These are phyloP conservation scores for Schoenoplectus tabernaemontani DNA, from an alignment of 202 grass and related monocot species.

Conservation along the genomic window DNA sequence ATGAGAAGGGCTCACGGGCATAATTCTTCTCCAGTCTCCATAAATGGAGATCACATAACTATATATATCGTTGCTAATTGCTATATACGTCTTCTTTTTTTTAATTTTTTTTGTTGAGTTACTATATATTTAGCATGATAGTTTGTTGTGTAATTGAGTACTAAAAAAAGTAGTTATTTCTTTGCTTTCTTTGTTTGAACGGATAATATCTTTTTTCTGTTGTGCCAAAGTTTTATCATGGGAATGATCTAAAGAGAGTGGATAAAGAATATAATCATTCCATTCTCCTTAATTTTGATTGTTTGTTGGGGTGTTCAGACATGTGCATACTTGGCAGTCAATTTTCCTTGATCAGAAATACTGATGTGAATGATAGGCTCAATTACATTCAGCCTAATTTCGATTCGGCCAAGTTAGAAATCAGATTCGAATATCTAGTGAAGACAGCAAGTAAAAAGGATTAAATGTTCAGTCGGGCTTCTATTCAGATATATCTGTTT, in stretches of 20 bases:
- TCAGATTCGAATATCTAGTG: too few relatives aligned
- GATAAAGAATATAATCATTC: not conserved
- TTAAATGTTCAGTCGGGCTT: too few relatives aligned
- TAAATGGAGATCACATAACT: not conserved
- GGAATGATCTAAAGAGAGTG: not conserved
- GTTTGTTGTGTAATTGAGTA: not conserved
- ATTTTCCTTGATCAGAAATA: too few relatives aligned
- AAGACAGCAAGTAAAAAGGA: too few relatives aligned
- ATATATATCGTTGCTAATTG: too few relatives aligned
- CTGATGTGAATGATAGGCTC: too few relatives aligned
- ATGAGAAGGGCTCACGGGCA: not conserved
- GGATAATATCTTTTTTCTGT: not conserved
- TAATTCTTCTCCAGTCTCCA: not conserved
- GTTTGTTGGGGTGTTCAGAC: too few relatives aligned
- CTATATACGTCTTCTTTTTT: not conserved
- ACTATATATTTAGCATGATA: too few relatives aligned
- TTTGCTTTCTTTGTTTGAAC: not conserved
- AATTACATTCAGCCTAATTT: too few relatives aligned
- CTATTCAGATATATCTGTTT: too few relatives aligned
- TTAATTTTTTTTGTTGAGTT: not conserved
- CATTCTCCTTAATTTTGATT: not conserved
- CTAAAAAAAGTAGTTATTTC: not conserved
- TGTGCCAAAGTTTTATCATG: not conserved
- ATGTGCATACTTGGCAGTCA: too few relatives aligned
- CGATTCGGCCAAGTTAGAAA: too few relatives aligned